Base-by-base conservation (phyloP, 768 basidiomycete species). In the Termitomyces heimii region DNA sequence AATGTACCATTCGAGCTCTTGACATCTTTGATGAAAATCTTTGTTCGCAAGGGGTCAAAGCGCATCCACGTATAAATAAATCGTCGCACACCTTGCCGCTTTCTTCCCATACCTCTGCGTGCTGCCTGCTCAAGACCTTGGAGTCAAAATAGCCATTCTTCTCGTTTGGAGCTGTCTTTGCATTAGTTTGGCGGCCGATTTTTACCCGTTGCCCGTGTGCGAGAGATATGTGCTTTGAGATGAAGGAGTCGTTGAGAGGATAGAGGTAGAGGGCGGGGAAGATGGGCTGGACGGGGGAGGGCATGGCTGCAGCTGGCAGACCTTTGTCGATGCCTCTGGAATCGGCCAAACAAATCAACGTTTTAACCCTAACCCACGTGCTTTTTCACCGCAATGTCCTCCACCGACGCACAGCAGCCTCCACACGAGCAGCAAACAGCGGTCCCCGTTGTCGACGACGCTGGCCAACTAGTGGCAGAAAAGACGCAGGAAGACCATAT, bases 61-160 rank as follows among this genome's bases (percentile, higher is more conserved):
- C 26, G 7, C 18, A 28, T 26, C 13, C 18, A 31, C 13, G 4
- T 7, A 20, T 8, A 26, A 31, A 16, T 4, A 29, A 29, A 37
- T 5, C 0, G 20, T 18, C 24, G 68, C 77, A 50, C 49, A 93
- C 94, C 84, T 96, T 96, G 46, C 83, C 85, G 8, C 53, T 47
- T 16, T 96, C 92, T 75, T 92, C 94, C 96, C 89, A 99, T n/a
- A 99, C 91, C 74, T 98, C 96, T 14, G 96, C 96, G 68, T 98
- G 96, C 75, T 92, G 89, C 63, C 96, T 79, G 63, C 90, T 92
- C 59, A 99, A 78, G 8, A 98, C 80, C 69, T 98, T 98, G 24
- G 88, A 90, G 75, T 98, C 96, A 70, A 99, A 98, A 76, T 90
- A 99, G 10, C 94, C 96, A 68, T 99, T 98, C 66, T 89, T 79